Base-by-base conservation (phyloP, 768 basidiomycete genomes). In the Kwoniella botswanensis region DNA sequence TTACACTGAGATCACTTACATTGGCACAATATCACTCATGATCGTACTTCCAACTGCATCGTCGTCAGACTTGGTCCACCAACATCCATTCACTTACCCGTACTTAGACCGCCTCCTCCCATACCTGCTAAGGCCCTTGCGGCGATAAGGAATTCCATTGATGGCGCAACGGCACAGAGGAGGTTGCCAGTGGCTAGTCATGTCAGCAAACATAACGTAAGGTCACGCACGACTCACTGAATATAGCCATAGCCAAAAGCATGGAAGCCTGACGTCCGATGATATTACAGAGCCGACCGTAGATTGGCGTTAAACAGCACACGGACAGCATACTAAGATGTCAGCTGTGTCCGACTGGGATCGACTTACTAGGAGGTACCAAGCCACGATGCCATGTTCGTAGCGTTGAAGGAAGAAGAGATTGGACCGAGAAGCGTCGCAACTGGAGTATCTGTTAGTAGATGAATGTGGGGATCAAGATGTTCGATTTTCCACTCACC, bases 11-110 rank as follows among this genome's bases (percentile, higher is more conserved):
- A 35, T 7, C 3, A 80, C 78, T 92, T 90, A 98, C 84, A 18
- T 94, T 92, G 71, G 68, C 44, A 98, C 91, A 22, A 97, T 86
- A 85, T 98, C 95, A 7, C 92, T 91, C 67, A 93, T 89, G 59
- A 93, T 88, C 65, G 96, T 88, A 74, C 61, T 67, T 24, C 65
- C 59, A 58, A 77, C 72, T 57, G 46, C 12, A 29, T 29, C 15
- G 22, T 5, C 59, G 50, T 68, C 29, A 56, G 44, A 21, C 50
- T n/a, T 13, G 18, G 54, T 26, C 11, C 10, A 13, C 22, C 21
- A 26, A 13, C 18, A 22, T 21, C 12, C 18, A 18, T 18, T 3
- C 17, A 55, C 68, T 57, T 24, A 70, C 68, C 46, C 21, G 70
- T 76, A 26, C 63, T 63, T 3, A 80, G 50, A 10, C 80, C 80